Percentiles rank a stretch among this genome's conserved stretches.
Evolutionary conservation across 306 rosid genomes (phyloP).

Genomic region (Gleditsia sinensis): DNA sequence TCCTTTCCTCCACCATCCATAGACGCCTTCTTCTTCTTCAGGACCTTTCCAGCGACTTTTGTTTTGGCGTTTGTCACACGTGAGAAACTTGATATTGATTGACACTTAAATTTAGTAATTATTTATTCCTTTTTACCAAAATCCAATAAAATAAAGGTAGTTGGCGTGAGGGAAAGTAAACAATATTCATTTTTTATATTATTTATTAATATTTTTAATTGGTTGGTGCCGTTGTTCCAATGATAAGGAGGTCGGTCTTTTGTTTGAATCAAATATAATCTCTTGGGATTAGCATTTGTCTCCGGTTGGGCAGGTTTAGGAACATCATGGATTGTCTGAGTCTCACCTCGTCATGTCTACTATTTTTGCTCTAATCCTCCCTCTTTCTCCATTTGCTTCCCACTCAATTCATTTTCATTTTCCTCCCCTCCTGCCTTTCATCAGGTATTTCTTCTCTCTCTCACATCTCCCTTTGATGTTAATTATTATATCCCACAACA

Average conservation of each 20-base stretch:
- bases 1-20: conserved; percentile 5
- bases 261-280: conserved; percentile 48
- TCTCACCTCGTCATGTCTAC: conserved; percentile 25
- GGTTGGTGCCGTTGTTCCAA: conserved; percentile 86
- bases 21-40: background rate
- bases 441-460: conserved; percentile 19
- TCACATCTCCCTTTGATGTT: background rate
- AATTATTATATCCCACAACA: conserved; percentile 1
- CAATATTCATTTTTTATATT: conserved; percentile 13
- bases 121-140: conserved; percentile 44
- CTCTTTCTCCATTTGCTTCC: conserved; percentile 32
- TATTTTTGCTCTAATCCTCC: conserved; percentile 6
- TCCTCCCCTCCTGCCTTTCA: background rate
- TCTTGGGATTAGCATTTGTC: conserved; percentile 70
- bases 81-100: conserved; percentile 57
- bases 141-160: conserved; percentile 38
- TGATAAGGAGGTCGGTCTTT: conserved; percentile 75
- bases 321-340: conserved; percentile 28
- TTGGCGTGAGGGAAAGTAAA: conserved; percentile 54
- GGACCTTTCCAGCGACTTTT: conserved; percentile 44
- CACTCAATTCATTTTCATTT: conserved; percentile 19
- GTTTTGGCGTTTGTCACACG: conserved; percentile 63
- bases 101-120: conserved; percentile 46
- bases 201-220: conserved; percentile 40
- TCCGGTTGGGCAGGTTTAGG: conserved; percentile 40